Conservation (phyloP, 768 basidiomycete genomes). For the Candolleomyces aberdarensis region DNA sequence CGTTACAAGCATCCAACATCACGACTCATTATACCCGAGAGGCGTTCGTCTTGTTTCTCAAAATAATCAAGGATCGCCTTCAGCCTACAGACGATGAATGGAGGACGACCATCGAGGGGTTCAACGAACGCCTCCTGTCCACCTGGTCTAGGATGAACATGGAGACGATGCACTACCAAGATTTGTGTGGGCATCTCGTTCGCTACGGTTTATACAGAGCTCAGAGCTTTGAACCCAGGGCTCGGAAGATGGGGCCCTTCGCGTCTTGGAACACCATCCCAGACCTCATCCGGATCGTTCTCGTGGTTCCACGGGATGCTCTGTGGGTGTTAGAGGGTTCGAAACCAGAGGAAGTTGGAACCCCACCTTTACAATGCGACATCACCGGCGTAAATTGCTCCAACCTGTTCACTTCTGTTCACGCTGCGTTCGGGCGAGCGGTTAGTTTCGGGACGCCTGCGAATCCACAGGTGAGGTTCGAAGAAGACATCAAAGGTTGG, state of each 20-base stretch:
- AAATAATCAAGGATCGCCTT: slow-evolving; percentile 27
- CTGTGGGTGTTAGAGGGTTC: slow-evolving; percentile 23
- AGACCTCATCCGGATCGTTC: slow-evolving; percentile 29
- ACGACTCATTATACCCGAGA: slow-evolving; percentile 42
- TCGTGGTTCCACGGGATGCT: slow-evolving; percentile 28
- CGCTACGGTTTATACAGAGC: slow-evolving; percentile 30
- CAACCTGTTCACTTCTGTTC: slow-evolving; percentile 34
- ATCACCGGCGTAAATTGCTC: slow-evolving; percentile 12
- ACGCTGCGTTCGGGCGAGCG: slow-evolving; percentile 29
- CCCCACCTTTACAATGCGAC: slow-evolving; percentile 36
- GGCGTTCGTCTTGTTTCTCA: slow-evolving; percentile 45
- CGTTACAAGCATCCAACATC: slow-evolving; percentile 1
- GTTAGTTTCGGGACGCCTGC: slow-evolving; percentile 8
- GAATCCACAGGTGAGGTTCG: slow-evolving; percentile 11
- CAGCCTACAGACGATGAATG: slow-evolving; percentile 35
- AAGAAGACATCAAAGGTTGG: slow-evolving; percentile 31
- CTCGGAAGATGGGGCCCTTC: slow-evolving; percentile 16
- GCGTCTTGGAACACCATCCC: slow-evolving; percentile 28
- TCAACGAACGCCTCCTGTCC: slow-evolving; percentile 21
- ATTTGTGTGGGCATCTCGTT: slow-evolving; percentile 43
- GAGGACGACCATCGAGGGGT: slow-evolving; percentile 35
- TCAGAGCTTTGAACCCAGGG: background rate
- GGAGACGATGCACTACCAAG: slow-evolving; percentile 36
- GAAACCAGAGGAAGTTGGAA: slow-evolving; percentile 19
- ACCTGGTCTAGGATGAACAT: slow-evolving; percentile 11